phyloP scores from a whole-genome alignment of 257 asterid genomes.

The Jaltomata sinuosa region DNA sequence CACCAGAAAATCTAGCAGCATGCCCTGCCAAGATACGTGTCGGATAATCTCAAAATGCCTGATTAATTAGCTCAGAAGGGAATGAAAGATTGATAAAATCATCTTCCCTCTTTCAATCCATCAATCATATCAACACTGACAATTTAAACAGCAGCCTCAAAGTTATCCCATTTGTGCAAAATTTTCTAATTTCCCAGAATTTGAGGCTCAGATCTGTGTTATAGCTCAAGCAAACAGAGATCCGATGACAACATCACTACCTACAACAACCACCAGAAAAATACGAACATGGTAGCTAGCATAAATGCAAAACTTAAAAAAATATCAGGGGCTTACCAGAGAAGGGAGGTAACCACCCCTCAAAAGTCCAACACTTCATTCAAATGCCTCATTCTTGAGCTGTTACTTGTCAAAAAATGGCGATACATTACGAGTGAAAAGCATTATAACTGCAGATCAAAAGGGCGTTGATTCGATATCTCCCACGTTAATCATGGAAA shows the following conservation, averaged over 20 bases:
- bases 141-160: neutral
- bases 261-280: neutral
- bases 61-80: neutral
- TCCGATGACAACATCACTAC: neutral
- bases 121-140: neutral
- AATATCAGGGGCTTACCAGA: neutral
- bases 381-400: neutral
- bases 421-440: neutral
- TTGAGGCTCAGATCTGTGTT: too few relatives aligned
- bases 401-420: neutral
- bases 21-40: constrained; percentile 35
- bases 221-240: neutral
- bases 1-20: constrained; percentile 2
- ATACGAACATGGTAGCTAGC: neutral
- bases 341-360: neutral
- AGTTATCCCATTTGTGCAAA: neutral
- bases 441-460: neutral
- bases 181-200: neutral
- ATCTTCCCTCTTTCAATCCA: constrained; percentile 8
- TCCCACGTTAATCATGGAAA: neutral
- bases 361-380: neutral
- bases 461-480: neutral
- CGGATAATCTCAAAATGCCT: constrained; percentile 4
- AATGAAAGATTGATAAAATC: neutral
- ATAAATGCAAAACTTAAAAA: neutral